phyloP scores from a whole-genome alignment of 2,329 filamentous ascomycete species.

The Aspergillus aculeatus region DNA sequence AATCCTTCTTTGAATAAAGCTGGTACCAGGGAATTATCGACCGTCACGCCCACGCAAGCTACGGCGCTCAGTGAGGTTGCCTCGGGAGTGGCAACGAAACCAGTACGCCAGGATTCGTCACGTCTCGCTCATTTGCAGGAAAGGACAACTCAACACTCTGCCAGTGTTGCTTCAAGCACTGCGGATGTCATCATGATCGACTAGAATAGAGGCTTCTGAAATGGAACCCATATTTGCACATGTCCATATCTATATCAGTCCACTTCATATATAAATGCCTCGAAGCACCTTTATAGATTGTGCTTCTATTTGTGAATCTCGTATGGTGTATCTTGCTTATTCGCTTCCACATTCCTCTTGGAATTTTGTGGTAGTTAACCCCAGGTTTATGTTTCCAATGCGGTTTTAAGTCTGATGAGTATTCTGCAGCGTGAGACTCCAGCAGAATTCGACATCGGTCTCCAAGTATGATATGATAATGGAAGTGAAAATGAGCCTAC shows the following conservation, averaged over 20 bases:
- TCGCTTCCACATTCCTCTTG: too few species aligned
- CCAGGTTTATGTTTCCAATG: too few species aligned
- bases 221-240: not conserved
- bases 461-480: too few species aligned
- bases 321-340: too few species aligned
- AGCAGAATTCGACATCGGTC: too few species aligned
- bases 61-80: not conserved
- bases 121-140: not conserved
- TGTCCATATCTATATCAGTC: not conserved
- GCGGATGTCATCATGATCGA: slow-evolving; percentile 41
- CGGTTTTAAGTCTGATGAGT: too few species aligned
- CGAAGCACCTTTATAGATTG: too few species aligned
- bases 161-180: slow-evolving; percentile 11
- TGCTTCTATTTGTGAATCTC: too few species aligned
- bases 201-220: slow-evolving; percentile 12
- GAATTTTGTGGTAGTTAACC: too few species aligned
- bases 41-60: not conserved
- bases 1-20: not conserved
- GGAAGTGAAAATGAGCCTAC: too few species aligned
- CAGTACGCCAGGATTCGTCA: not conserved
- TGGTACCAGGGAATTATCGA: not conserved
- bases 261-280: too few species aligned
- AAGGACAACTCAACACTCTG: slow-evolving; percentile 1
- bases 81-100: not conserved
- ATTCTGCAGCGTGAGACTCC: too few species aligned